Evolutionary conservation across 169 alveolate species (phyloP).

Genomic region (Plasmodium chabaudi): DNA sequence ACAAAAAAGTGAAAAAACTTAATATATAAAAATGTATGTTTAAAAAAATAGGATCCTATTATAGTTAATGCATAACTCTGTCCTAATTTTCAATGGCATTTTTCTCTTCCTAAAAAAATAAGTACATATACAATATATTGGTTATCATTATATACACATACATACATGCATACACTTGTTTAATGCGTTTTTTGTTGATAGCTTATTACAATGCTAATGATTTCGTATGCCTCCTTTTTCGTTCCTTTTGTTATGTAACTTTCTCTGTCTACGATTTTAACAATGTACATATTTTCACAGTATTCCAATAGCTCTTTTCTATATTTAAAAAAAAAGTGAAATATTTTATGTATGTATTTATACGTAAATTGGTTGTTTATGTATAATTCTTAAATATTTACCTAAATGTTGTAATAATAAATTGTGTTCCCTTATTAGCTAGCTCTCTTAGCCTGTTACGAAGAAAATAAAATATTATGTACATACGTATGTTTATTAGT

Average conservation of each 20-base stretch:
- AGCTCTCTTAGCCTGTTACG: slow-evolving; percentile 52
- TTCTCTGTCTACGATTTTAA: slow-evolving; percentile 61
- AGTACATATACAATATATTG: background rate
- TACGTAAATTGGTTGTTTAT: background rate
- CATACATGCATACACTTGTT: background rate
- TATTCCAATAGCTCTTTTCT: slow-evolving; percentile 72
- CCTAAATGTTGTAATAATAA: slow-evolving; percentile 75
- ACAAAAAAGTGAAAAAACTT: background rate
- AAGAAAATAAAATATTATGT: slow-evolving; percentile 5
- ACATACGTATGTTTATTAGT: background rate
- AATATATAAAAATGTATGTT: background rate
- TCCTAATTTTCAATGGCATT: slow-evolving; percentile 64
- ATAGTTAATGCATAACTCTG: slow-evolving; percentile 2
- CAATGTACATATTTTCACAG: slow-evolving; percentile 70
- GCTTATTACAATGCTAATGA: slow-evolving; percentile 51
- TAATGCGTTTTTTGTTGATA: slow-evolving; percentile 4
- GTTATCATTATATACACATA: background rate
- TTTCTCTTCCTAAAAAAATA: slow-evolving; percentile 52
- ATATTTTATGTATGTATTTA: background rate
- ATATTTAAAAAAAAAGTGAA: slow-evolving; percentile 13
- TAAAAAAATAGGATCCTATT: background rate
- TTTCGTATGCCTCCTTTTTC: slow-evolving; percentile 70
- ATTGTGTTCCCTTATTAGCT: slow-evolving; percentile 69
- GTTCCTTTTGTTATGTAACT: slow-evolving; percentile 70
- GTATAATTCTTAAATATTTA: slow-evolving; percentile 2